Conservation (phyloP, 352 stramenopile genomes). For the Phytopythium montanum region DNA sequence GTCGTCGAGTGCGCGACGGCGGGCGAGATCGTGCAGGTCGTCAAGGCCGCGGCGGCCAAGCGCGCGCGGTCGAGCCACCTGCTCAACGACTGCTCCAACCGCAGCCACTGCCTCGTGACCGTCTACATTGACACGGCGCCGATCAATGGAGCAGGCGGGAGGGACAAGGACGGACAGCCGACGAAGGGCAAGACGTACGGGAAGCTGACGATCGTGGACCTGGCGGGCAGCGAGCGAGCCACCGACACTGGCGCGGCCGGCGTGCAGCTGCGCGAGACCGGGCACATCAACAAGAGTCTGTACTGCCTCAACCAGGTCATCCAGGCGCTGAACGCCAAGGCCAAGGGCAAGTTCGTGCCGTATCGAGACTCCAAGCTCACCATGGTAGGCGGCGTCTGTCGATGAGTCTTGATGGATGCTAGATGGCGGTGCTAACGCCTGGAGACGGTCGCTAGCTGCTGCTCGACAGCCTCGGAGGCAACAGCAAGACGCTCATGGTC, state of each 20-base stretch:
- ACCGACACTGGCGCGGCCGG: conserved; percentile 60
- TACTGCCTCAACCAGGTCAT: conserved; percentile 78
- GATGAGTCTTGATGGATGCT: neutral
- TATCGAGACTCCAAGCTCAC: conserved; percentile 74
- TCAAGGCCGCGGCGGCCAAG: conserved; percentile 55
- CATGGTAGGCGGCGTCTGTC: conserved; percentile 24
- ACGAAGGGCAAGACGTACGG: conserved; percentile 51
- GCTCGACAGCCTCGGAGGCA: conserved; percentile 65
- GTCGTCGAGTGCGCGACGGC: conserved; percentile 55
- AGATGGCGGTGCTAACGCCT: neutral
- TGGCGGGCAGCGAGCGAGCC: conserved; percentile 63
- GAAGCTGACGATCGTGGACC: conserved; percentile 74
- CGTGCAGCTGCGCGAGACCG: conserved; percentile 64
- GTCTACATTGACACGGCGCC: conserved; percentile 72
- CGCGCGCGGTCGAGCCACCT: conserved; percentile 66
- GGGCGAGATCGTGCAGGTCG: conserved; percentile 56
- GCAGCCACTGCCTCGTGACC: conserved; percentile 74
- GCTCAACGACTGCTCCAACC: conserved; percentile 67
- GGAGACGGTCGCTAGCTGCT: conserved; percentile 28
- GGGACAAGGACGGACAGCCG: neutral
- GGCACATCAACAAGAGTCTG: conserved; percentile 79
- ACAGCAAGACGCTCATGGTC: conserved; percentile 79
- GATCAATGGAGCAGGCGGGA: too few relatives aligned
- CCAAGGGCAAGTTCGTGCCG: conserved; percentile 57
- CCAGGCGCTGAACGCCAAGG: conserved; percentile 54